Conservation (phyloP, 805 yeast genomes). For the Blastobotrys terrestris region DNA sequence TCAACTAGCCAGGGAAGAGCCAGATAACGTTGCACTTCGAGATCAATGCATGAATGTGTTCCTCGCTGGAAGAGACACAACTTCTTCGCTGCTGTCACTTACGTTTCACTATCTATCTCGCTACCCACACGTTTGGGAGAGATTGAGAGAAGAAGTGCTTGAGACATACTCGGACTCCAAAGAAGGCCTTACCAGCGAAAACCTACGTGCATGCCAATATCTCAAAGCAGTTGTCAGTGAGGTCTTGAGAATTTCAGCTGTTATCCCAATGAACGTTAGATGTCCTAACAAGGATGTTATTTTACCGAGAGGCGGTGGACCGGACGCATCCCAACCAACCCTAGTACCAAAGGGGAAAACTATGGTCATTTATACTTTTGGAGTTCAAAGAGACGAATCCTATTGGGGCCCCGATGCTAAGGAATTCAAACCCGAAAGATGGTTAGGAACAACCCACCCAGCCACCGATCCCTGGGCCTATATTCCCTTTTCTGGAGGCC, state of each 20-base stretch:
- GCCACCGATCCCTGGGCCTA: slow-evolving; percentile 32
- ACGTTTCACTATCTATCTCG: slow-evolving; percentile 38
- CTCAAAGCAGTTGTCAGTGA: slow-evolving; percentile 41
- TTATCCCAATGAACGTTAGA: slow-evolving; percentile 42
- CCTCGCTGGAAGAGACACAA: slow-evolving; percentile 47
- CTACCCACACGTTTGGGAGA: slow-evolving; percentile 34
- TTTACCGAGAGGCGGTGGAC: slow-evolving; percentile 44
- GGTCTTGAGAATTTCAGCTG: slow-evolving; percentile 39
- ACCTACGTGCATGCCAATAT: slow-evolving; percentile 38
- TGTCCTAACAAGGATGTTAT: slow-evolving; percentile 37
- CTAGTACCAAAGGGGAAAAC: slow-evolving; percentile 35
- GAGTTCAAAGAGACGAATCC: slow-evolving; percentile 36
- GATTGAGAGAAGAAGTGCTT: slow-evolving; percentile 29
- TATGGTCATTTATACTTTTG: slow-evolving; percentile 33
- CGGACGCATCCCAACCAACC: slow-evolving; percentile 31
- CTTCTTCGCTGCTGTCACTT: slow-evolving; percentile 42
- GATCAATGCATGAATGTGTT: slow-evolving; percentile 44
- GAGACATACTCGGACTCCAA: slow-evolving; percentile 20
- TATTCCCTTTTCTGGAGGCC: slow-evolving; percentile 44
- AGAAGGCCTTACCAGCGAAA: slow-evolving; percentile 32
- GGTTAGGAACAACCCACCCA: slow-evolving; percentile 31
- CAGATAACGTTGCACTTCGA: slow-evolving; percentile 39
- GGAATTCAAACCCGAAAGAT: slow-evolving; percentile 39
- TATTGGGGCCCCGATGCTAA: slow-evolving; percentile 38
- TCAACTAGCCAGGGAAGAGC: slow-evolving; percentile 40